These are phyloP conservation scores for Ceratobasidium sp. DNA, from an alignment of 1,284 basidiomycete species.

Conservation along the genomic window DNA sequence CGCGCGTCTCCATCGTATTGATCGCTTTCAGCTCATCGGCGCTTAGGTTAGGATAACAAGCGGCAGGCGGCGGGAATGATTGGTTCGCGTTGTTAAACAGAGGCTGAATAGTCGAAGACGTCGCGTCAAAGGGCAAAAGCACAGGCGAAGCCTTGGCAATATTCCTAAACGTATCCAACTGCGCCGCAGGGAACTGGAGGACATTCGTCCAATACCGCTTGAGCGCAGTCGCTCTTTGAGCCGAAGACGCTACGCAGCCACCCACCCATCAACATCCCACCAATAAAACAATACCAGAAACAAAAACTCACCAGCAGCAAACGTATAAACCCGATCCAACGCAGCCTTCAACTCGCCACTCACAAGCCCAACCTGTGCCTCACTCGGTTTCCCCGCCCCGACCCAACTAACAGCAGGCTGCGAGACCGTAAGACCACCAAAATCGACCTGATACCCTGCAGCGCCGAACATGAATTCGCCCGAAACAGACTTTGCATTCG, in stretches of 20 bases:
- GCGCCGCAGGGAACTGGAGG: slow-evolving; percentile 62
- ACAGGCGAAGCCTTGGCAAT: slow-evolving; percentile 65
- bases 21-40: slow-evolving; percentile 60
- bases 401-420: slow-evolving; percentile 64
- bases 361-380: slow-evolving; percentile 64
- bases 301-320: slow-evolving; percentile 66
- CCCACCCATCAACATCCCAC: slow-evolving; percentile 44
- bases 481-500: slow-evolving; percentile 54
- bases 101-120: slow-evolving; percentile 58
- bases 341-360: slow-evolving; percentile 58
- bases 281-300: slow-evolving; percentile 20
- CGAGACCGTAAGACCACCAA: slow-evolving; percentile 67
- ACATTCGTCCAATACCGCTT: slow-evolving; percentile 69
- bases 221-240: slow-evolving; percentile 65
- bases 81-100: slow-evolving; percentile 62
- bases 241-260: slow-evolving; percentile 74
- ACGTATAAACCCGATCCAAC: slow-evolving; percentile 71
- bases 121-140: slow-evolving; percentile 72
- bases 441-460: slow-evolving; percentile 70
- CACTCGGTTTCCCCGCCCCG: slow-evolving; percentile 63
- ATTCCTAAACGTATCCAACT: slow-evolving; percentile 64
- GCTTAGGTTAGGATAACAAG: slow-evolving; percentile 69
- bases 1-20: slow-evolving; percentile 64
- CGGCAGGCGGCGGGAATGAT: slow-evolving; percentile 70
- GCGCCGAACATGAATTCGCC: slow-evolving; percentile 60